These are phyloP conservation scores for Oemleria cerasiformis DNA, from an alignment of 306 rosid genomes.

Conservation along the genomic window DNA sequence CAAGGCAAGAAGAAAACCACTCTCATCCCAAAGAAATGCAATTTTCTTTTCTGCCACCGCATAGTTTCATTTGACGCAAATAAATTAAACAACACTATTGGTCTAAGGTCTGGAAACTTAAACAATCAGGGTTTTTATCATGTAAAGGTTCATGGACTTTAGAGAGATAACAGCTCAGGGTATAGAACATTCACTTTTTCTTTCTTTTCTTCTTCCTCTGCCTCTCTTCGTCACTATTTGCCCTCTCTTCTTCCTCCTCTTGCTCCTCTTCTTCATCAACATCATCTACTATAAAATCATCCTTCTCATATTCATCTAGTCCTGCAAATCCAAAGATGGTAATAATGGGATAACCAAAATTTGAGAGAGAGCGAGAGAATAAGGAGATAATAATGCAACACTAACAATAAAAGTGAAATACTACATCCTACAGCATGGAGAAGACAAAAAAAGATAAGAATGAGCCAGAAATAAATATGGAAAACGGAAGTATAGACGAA, in stretches of 20 bases:
- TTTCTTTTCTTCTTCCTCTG: slow-evolving; percentile 93
- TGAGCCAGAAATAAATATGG: background rate
- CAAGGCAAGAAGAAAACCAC: background rate
- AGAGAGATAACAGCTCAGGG: slow-evolving; percentile 1
- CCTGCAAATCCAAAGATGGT: slow-evolving; percentile 34
- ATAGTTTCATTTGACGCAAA: background rate
- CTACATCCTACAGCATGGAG: background rate
- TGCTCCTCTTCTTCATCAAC: slow-evolving; percentile 76
- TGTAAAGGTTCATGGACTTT: background rate
- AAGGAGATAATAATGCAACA: too few species aligned
- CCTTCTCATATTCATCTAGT: slow-evolving; percentile 94
- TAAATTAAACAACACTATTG: background rate
- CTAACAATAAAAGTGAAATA: background rate
- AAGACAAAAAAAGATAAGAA: background rate
- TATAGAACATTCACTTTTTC: slow-evolving; percentile 55
- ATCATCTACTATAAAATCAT: slow-evolving; percentile 93
- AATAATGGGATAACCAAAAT: background rate
- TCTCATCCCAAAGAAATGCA: background rate
- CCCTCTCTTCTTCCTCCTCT: slow-evolving; percentile 75
- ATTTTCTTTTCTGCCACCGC: background rate
- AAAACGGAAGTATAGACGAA: background rate
- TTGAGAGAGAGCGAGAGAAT: too few species aligned
- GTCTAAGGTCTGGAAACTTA: background rate
- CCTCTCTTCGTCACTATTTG: slow-evolving; percentile 81
- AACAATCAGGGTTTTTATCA: background rate